Conservation (phyloP, 2,329 filamentous ascomycete species). For the Biscogniauxia mediterranea region DNA sequence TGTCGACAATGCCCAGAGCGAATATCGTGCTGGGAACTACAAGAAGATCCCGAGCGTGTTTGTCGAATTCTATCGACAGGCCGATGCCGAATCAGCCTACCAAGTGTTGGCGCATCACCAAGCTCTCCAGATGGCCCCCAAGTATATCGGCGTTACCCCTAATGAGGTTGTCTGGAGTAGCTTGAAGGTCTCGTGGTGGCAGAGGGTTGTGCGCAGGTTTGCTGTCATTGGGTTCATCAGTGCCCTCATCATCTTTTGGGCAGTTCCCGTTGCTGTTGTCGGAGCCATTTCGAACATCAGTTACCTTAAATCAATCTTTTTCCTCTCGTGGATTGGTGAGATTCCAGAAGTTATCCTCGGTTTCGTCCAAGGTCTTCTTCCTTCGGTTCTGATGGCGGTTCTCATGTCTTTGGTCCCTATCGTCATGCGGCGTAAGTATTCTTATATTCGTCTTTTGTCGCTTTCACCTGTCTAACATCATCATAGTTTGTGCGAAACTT, state of each 20-base stretch:
- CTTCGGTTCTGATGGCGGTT: conserved; percentile 73
- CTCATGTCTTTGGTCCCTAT: conserved; percentile 85
- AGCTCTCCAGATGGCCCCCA: conserved; percentile 80
- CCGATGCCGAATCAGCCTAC: conserved; percentile 80
- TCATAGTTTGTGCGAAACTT: conserved; percentile 68
- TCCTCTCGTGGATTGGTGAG: conserved; percentile 67
- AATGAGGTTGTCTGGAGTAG: conserved; percentile 86
- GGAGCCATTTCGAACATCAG: conserved; percentile 83
- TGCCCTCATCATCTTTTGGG: conserved; percentile 85
- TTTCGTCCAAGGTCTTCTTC: conserved; percentile 81
- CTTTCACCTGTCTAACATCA: conserved; percentile 12
- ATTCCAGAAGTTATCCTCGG: conserved; percentile 73
- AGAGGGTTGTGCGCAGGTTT: conserved; percentile 71
- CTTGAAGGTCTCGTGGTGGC: conserved; percentile 82
- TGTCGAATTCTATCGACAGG: conserved; percentile 81
- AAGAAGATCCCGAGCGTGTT: conserved; percentile 77
- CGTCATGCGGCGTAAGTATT: conserved; percentile 67
- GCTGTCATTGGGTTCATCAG: conserved; percentile 69
- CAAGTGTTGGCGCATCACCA: conserved; percentile 87
- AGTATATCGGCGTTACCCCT: conserved; percentile 80
- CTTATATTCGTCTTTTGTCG: background rate
- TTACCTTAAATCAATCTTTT: conserved; percentile 63
- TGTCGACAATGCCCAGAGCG: conserved; percentile 65
- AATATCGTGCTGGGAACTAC: conserved; percentile 63
- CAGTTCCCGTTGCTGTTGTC: conserved; percentile 71